Conservation (phyloP, 768 basidiomycete species). For the Psilocybe tampanensis region DNA sequence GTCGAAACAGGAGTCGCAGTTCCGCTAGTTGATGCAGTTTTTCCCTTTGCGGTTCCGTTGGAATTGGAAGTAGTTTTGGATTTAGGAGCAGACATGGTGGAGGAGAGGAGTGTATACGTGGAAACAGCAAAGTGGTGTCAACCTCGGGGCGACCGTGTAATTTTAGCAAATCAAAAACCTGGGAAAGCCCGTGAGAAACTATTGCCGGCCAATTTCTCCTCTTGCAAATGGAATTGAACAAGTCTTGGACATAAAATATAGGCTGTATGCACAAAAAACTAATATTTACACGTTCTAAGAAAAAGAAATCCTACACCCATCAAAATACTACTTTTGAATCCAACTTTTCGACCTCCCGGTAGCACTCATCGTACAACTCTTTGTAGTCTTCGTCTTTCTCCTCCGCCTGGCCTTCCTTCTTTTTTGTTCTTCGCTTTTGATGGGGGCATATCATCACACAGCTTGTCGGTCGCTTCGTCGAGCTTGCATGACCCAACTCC, state of each 20-base stretch:
- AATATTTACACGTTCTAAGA: constrained; percentile 5
- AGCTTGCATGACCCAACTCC: constrained; percentile 92
- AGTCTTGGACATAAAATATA: too few relatives aligned
- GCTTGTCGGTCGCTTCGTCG: constrained; percentile 97
- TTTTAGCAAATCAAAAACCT: constrained; percentile 27
- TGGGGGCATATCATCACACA: constrained; percentile 94
- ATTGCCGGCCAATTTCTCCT: too few relatives aligned
- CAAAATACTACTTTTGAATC: constrained; percentile 71
- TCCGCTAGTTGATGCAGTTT: constrained; percentile 48
- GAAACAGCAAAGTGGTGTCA: constrained; percentile 19
- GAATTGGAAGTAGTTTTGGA: constrained; percentile 47
- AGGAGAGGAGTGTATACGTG: constrained; percentile 20
- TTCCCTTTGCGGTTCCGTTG: constrained; percentile 45
- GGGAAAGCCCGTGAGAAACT: constrained; percentile 19
- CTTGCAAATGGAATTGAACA: too few relatives aligned
- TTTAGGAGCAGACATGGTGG: constrained; percentile 53
- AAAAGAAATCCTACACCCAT: background rate
- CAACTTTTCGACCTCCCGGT: constrained; percentile 81
- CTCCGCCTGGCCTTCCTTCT: constrained; percentile 59
- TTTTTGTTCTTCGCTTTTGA: constrained; percentile 69
- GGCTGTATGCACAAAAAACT: constrained; percentile 1
- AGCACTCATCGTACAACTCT: constrained; percentile 86
- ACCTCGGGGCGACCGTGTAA: constrained; percentile 19
- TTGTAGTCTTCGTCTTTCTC: constrained; percentile 83
- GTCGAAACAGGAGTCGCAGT: constrained; percentile 49